Conservation (phyloP, 2,329 filamentous ascomycete species). For the Beauveria medogensis region DNA sequence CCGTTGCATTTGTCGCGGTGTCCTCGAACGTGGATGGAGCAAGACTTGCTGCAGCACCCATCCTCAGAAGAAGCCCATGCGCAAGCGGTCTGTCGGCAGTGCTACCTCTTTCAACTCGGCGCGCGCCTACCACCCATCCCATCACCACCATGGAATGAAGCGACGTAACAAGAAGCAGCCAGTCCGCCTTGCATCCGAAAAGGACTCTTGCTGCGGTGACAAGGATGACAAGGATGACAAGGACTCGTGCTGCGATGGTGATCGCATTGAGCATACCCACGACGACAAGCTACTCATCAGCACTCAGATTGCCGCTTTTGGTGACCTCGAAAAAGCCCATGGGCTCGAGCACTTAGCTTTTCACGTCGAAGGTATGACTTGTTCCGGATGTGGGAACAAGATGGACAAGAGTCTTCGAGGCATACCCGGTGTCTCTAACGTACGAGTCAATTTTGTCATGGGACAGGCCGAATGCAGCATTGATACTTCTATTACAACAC, state of each 20-base stretch:
- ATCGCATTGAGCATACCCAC: constrained; percentile 9
- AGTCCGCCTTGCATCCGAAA: not conserved
- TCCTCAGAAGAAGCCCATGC: not conserved
- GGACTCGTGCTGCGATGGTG: constrained; percentile 12
- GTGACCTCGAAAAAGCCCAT: constrained; percentile 20
- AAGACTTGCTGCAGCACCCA: constrained; percentile 21
- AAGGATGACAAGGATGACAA: constrained; percentile 6
- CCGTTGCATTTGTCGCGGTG: constrained; percentile 29
- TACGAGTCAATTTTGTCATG: constrained; percentile 31
- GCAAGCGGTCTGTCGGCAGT: not conserved
- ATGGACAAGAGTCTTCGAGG: constrained; percentile 21
- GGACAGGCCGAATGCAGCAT: constrained; percentile 27
- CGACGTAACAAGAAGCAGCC: constrained; percentile 14
- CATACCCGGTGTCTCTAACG: constrained; percentile 22
- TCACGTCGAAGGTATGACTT: constrained; percentile 29
- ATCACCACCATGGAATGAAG: constrained; percentile 18
- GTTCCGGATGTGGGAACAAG: constrained; percentile 29
- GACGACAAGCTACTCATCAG: not conserved
- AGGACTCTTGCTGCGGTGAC: constrained; percentile 7
- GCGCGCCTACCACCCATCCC: not conserved
- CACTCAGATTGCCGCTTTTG: not conserved
- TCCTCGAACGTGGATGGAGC: constrained; percentile 22
- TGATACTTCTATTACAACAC: constrained; percentile 17
- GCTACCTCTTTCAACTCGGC: not conserved
- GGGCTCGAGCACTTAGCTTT: constrained; percentile 21